Base-by-base conservation (phyloP, 2,329 filamentous ascomycete species). In the Exophiala lecanii-corni region DNA sequence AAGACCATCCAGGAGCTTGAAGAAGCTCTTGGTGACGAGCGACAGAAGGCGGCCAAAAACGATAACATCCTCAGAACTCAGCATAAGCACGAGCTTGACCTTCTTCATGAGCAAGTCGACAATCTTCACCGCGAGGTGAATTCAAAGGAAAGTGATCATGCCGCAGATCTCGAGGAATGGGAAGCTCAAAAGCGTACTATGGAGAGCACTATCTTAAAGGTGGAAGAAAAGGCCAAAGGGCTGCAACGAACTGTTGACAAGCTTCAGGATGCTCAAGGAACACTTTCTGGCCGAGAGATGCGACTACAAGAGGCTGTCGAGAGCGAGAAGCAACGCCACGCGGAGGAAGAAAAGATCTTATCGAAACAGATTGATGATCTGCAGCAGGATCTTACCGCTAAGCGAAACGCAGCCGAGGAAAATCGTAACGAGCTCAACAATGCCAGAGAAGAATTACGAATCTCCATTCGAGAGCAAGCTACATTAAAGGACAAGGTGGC, bases 291-390 rank as follows among this genome's bases (percentile, higher is more conserved):
- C 49, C 84, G 83, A 59, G 84, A 88, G 56, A 71, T 71, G 16
- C 82, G 74, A 58, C 66, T 88, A 13, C 79, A 85, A 58, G 75
- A 82, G 56, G 79, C 80, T 3, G 70, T 89, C 9, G 74, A 83
- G 50, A 84, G 78, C 56, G 85, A 89, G 57, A 76, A 76, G 35
- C 76, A 86, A 50, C 80, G 85, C 17, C 82, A 92, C 57, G 74
- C 75, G 50, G 79, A 76, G 42, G 84, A 91, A 55, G 84, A 91
- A 59, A 76, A 76, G 9, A 67, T 81, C 5, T 69, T 94, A 38
- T 78, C 72, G 49, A 74, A 77, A n/a, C 86, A 92, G 60, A 79
- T 94, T 39, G 77, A 84, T 35, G 82, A 84, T 38, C 71, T 92
- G 7, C 82, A 84, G 56, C 75, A 79, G 36, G 85, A 88, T 45